Evolutionary conservation across 1,284 basidiomycete genomes (phyloP).

Genomic region (Fomitopsis schrenkii): DNA sequence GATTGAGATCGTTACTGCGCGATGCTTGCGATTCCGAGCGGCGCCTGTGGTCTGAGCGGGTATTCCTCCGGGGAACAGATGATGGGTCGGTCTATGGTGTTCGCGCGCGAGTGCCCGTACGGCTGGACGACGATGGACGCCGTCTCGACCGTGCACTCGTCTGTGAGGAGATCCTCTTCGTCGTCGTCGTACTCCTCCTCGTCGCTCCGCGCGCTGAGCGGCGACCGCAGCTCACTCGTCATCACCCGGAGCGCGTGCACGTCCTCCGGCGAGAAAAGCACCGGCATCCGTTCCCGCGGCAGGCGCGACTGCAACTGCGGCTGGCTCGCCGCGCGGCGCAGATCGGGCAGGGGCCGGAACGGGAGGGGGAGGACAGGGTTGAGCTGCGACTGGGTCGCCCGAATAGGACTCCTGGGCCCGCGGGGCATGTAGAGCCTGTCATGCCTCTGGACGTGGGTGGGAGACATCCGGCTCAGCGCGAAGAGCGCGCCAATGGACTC

Average conservation of each 20-base stretch:
- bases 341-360: slow-evolving; percentile 1
- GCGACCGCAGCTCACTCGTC: background rate
- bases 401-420: background rate
- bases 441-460: background rate
- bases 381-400: background rate
- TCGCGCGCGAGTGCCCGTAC: slow-evolving; percentile 3
- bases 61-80: background rate
- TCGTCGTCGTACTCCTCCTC: background rate
- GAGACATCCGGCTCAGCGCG: background rate
- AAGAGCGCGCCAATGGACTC: background rate
- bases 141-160: slow-evolving; percentile 3
- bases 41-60: background rate
- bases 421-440: background rate
- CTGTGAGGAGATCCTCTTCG: background rate
- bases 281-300: background rate
- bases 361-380: background rate
- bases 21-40: background rate
- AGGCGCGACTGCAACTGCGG: background rate
- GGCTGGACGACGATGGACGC: slow-evolving; percentile 7
- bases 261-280: slow-evolving; percentile 2
- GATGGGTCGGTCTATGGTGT: slow-evolving; percentile 1
- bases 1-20: background rate
- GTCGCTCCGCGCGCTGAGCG: background rate
- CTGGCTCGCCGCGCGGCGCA: background rate
- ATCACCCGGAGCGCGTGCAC: background rate